Evolutionary conservation across 371 early-diverging fungal genomes (phyloP), one percentile per base, ranked within the genome.

Genomic region (Coemansia sp.): DNA sequence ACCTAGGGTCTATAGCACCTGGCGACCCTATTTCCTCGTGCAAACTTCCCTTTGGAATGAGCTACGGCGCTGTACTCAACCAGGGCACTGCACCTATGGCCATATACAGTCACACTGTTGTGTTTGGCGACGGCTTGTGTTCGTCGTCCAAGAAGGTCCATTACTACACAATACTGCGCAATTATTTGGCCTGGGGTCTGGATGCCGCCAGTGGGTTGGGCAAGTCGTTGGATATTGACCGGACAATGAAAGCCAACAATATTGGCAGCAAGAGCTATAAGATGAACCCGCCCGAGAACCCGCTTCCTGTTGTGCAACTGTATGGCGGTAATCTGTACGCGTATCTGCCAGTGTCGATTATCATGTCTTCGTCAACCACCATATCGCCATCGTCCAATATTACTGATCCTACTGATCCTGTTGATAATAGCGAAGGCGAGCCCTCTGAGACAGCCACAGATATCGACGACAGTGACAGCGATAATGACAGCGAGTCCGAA

Each of bases 31-130:
- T 62, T 14, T 25, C 72, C 48, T 52, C 69, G 21, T 74, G 75
- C 39, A 39, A 47, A 40, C 59, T 74, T 18, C 75, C 75, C 8
- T 48, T 62, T 25, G 72, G 63, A 6, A 26, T 74, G 33, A 67
- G 60, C 5, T 74, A 74, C 23, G 67, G 67, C 16, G 44, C 56
- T 6, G 26, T 65, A 5, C 28, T 57, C 18, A 6, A 63, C 7
- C 51, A 47, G n/a, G 52, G 47, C 3, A 59, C 60, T 0, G 56
- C 53, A 2, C 75, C 75, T 0, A 44, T 65, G n/a, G 75, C 72
- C 11, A 26, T 74, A 8, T 74, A 66, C 59, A 74, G 75, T 30
- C 75, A 74, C 33, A 62, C 75, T 0, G 75, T 66, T 2, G 75
- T 74, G 2, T 70, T 70, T 58, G 75, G 75, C 39, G 25, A 53